Conservation (phyloP, 164 flowering plant species). For the Stephania japonica region DNA sequence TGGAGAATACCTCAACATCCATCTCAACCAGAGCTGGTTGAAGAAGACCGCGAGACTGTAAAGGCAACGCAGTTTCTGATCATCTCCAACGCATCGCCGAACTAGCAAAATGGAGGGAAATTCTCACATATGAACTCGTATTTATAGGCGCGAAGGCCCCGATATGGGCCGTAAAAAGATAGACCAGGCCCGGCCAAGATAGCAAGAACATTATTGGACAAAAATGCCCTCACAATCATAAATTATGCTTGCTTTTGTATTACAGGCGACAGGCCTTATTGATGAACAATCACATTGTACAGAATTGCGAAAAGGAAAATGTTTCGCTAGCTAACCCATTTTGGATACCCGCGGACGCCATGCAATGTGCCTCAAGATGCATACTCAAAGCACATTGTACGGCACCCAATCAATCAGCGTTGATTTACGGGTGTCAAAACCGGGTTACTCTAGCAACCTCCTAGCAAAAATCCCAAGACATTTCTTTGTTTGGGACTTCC, state of each 20-base stretch:
- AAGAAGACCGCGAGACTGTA: neutral
- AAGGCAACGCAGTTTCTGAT: neutral
- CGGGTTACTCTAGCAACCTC: neutral
- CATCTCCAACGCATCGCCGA: neutral
- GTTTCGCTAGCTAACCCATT: no score
- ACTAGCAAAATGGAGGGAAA: neutral
- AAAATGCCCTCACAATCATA: no score
- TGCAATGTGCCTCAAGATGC: no score
- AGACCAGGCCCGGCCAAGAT: neutral
- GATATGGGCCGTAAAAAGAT: neutral
- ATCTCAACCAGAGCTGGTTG: slow-evolving; percentile 2
- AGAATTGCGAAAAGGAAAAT: no score
- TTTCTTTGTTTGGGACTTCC: neutral
- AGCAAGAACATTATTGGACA: neutral
- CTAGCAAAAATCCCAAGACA: neutral
- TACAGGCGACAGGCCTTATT: no score
- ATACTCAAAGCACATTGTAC: no score
- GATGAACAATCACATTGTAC: no score
- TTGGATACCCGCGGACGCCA: no score
- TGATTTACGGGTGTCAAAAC: no score
- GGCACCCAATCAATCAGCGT: no score
- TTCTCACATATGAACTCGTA: neutral
- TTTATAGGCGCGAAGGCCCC: slow-evolving; percentile 7
- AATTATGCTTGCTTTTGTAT: no score
- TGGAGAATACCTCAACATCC: neutral